Percentiles rank a stretch among this genome's conserved stretches.
Evolutionary conservation across 2,329 filamentous ascomycete genomes (phyloP).

Genomic region (Fusarium irregulare): DNA sequence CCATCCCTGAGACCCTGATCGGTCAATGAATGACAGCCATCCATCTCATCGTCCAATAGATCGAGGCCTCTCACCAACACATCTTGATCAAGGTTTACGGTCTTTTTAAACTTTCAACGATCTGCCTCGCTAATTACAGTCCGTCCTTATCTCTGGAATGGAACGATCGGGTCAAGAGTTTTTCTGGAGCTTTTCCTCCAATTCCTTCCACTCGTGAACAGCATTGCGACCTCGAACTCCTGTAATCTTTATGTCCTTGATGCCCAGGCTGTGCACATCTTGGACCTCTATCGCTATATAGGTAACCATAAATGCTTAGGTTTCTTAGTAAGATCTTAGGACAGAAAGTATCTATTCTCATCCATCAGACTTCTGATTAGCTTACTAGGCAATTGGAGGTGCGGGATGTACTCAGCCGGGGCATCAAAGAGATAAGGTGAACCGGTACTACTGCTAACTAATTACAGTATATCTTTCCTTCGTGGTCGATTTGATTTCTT

Average conservation of each 20-base stretch:
- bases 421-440: not conserved
- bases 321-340: not conserved
- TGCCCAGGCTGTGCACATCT: not conserved
- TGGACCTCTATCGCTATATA: not conserved
- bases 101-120: constrained; percentile 23
- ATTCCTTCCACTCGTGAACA: constrained; percentile 3
- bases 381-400: not conserved
- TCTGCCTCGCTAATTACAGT: constrained; percentile 21
- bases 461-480: not conserved
- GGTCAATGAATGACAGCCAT: constrained; percentile 2
- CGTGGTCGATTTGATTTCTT: not conserved
- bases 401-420: not conserved
- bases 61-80: not conserved
- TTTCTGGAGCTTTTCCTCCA: constrained; percentile 2
- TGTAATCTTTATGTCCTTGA: not conserved
- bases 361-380: not conserved
- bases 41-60: constrained; percentile 12
- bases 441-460: not conserved
- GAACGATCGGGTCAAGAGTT: not conserved
- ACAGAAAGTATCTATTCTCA: not conserved
- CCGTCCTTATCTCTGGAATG: constrained; percentile 28
- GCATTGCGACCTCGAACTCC: constrained; percentile 17
- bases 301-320: not conserved
- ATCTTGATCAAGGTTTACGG: constrained; percentile 7
- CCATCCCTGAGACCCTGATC: constrained; percentile 14